phyloP scores from a whole-genome alignment of 345 rosid genomes.

The Turritis glabra region DNA sequence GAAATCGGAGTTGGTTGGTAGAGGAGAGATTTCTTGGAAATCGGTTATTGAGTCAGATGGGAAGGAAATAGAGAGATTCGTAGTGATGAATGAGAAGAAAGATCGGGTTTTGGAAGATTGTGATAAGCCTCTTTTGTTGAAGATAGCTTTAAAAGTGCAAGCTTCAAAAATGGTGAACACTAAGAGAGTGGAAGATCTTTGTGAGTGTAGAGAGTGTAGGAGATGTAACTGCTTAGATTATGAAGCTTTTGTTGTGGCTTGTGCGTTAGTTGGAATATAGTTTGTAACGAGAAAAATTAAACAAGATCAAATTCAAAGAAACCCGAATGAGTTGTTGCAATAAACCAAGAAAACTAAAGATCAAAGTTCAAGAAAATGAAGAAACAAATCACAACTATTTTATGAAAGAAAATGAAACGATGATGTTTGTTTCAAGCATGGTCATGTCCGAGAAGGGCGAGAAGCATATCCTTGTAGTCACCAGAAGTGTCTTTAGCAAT shows the following conservation, averaged over 20 bases:
- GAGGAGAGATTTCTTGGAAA: slow-evolving; percentile 47
- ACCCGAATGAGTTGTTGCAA: slow-evolving; percentile 1
- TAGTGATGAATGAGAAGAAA: slow-evolving; percentile 29
- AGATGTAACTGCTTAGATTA: slow-evolving; percentile 30
- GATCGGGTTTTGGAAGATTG: slow-evolving; percentile 19
- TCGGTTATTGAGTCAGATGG: slow-evolving; percentile 29
- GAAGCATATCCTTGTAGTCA: slow-evolving; percentile 77
- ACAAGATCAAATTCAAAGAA: not conserved
- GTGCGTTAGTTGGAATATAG: slow-evolving; percentile 28
- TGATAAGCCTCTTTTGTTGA: slow-evolving; percentile 33
- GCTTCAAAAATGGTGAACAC: slow-evolving; percentile 14
- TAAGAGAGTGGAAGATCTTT: slow-evolving; percentile 28
- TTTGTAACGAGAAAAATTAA: not conserved
- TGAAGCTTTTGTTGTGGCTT: slow-evolving; percentile 39
- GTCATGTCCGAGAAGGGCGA: slow-evolving; percentile 65
- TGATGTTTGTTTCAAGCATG: slow-evolving; percentile 42
- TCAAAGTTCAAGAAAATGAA: not conserved
- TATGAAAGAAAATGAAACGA: not conserved
- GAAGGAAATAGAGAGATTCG: slow-evolving; percentile 30
- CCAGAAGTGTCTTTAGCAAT: slow-evolving; percentile 75
- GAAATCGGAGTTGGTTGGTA: slow-evolving; percentile 56
- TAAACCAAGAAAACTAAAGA: not conserved
- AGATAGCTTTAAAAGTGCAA: slow-evolving; percentile 32
- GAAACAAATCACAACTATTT: not conserved
- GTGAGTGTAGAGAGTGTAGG: slow-evolving; percentile 32